These are phyloP conservation scores for Aspergillus incahuasiensis DNA, from an alignment of 495 filamentous ascomycete genomes.

Conservation along the genomic window DNA sequence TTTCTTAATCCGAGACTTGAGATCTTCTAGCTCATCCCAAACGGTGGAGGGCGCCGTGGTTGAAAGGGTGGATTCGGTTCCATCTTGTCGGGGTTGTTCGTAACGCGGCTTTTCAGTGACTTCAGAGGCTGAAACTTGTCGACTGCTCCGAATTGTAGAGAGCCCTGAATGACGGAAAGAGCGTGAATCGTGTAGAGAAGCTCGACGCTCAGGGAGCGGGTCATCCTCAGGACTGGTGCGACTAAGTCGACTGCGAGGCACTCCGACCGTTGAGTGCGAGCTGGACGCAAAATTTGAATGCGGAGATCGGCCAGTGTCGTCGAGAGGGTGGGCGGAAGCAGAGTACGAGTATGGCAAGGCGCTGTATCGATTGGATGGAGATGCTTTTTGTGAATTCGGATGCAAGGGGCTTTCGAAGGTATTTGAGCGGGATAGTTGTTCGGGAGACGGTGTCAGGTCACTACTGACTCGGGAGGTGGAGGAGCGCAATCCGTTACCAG, in stretches of 20 bases:
- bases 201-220: constrained; percentile 39
- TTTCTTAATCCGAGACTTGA: constrained; percentile 88
- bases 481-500: constrained; percentile 35
- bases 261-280: constrained; percentile 42
- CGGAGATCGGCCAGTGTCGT: constrained; percentile 40
- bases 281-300: constrained; percentile 35
- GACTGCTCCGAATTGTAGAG: constrained; percentile 46
- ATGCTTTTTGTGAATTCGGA: constrained; percentile 32
- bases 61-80: constrained; percentile 78
- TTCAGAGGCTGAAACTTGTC: constrained; percentile 46
- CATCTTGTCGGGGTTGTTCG: constrained; percentile 51
- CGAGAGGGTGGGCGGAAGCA: constrained; percentile 48
- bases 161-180: constrained; percentile 52
- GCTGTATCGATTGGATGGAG: constrained; percentile 35
- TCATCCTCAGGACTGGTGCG: constrained; percentile 38
- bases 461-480: constrained; percentile 30
- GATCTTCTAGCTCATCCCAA: constrained; percentile 95
- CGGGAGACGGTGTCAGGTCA: constrained; percentile 40
- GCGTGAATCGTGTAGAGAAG: constrained; percentile 42
- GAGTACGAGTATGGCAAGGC: constrained; percentile 36
- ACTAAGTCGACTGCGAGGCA: constrained; percentile 36
- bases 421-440: constrained; percentile 32
- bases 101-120: constrained; percentile 32
- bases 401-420: constrained; percentile 42
- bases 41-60: constrained; percentile 87